Conservation (phyloP, 768 basidiomycete genomes). For the Porphyrellus cyaneotinctus region DNA sequence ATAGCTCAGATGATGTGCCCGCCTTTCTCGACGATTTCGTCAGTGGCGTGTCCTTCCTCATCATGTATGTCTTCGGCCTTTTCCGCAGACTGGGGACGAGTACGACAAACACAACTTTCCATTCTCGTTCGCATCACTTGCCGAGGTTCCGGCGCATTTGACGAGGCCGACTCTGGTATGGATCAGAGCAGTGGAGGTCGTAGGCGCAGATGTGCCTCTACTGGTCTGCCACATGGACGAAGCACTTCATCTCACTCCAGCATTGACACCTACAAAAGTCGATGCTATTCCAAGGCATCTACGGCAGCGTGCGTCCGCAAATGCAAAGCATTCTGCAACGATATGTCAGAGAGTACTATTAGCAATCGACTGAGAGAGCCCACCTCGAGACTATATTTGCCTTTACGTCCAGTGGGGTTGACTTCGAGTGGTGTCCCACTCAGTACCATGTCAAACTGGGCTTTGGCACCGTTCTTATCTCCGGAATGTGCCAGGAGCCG, state of each 20-base stretch:
- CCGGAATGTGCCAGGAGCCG: conserved; percentile 70
- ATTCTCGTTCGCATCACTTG: not conserved
- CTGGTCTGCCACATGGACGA: conserved; percentile 1
- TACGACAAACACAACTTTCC: not conserved
- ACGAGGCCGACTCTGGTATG: conserved; percentile 11
- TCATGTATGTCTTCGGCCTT: conserved; percentile 14
- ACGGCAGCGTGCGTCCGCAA: conserved; percentile 57
- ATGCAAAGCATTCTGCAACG: conserved; percentile 48
- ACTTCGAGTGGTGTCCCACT: conserved; percentile 77
- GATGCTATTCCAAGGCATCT: conserved; percentile 46
- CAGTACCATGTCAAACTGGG: conserved; percentile 77
- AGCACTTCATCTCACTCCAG: conserved; percentile 27
- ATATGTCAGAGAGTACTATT: not conserved
- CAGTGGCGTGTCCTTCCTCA: conserved; percentile 11
- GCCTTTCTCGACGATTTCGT: conserved; percentile 21
- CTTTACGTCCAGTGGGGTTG: conserved; percentile 55
- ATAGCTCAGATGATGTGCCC: not conserved
- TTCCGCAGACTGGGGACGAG: conserved; percentile 2
- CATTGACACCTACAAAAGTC: conserved; percentile 24
- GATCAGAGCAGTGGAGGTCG: conserved; percentile 4
- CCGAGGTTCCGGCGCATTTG: conserved; percentile 20
- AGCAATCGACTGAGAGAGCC: conserved; percentile 18
- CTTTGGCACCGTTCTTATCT: conserved; percentile 53
- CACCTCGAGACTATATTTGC: conserved; percentile 83
- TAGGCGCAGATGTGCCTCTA: not conserved